Evolutionary conservation across 176 grass and related monocot species (phyloP), one percentile per base, ranked within the genome.

Genomic region (Triticum turgidum): DNA sequence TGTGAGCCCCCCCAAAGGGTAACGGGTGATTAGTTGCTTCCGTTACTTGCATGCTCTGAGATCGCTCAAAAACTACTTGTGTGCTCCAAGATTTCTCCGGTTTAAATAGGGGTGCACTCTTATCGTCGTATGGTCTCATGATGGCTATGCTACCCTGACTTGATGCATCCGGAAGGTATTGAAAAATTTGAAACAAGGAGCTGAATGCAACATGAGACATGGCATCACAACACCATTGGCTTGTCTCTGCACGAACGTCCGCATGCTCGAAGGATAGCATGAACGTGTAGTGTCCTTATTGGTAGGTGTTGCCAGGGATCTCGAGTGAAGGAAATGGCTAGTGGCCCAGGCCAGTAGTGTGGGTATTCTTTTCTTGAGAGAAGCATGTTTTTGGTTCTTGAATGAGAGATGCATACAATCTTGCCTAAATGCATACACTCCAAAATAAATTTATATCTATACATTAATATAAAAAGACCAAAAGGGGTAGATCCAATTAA

Each of bases 151-250:
- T 52, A 17, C 79, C 52, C 7, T 14, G 22, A 4, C 25, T 21
- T 17, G 18, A 34, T 30, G 32, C 21, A 33, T 9, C 12, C 15
- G 34, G 45, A 61, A 76, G 61, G 62, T 18, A 41, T 49, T 86
- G 83, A 30, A 69, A 82, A 30, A 52, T 17, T 52, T 52, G 14
- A 52, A 52, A 52, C 30, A 29, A 78, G n/a, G 72, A 58, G 44
- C 5, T n/a, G 47, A 25, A 41, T 41, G 39, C 86, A 66, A 83
- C 84, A 83, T 87, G 65, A 33, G 35, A 51, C 47, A 78, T 64
- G 9, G 54, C 56, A 47, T 79, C 73, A 78, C 12, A 42, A 58
- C 62, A 15, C 54, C 87, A 49, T 38, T 30, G 24, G 9, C 52
- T 73, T 35, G 3, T 9, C 69, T 59, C 47, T 24, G 72, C 63